These are phyloP conservation scores for Termitomyces eurrhizus DNA, from an alignment of 768 basidiomycete species.

Conservation along the genomic window DNA sequence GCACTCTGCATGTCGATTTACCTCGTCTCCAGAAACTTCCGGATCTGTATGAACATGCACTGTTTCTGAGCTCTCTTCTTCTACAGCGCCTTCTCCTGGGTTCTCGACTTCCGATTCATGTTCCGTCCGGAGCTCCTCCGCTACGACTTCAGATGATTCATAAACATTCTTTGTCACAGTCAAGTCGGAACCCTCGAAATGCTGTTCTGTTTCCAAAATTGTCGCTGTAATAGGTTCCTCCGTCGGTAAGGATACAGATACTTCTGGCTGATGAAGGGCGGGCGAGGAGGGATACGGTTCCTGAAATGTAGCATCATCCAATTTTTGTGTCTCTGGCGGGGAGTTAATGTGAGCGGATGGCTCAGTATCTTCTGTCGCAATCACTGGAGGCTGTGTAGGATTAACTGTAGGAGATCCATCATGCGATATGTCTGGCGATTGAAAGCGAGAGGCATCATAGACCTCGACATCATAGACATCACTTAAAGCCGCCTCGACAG, in stretches of 20 bases:
- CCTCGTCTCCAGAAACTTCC: neutral
- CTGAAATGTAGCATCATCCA: neutral
- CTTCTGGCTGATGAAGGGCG: neutral
- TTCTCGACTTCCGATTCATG: neutral
- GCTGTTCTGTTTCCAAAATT: neutral
- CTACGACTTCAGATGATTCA: neutral
- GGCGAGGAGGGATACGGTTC: neutral
- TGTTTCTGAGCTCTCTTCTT: neutral
- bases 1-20: neutral
- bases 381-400: neutral
- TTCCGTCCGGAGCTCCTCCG: neutral
- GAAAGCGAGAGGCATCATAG: slow-evolving; percentile 35
- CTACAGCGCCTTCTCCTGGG: neutral
- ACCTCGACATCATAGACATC: slow-evolving; percentile 47
- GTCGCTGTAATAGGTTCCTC: neutral
- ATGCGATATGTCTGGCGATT: slow-evolving; percentile 19
- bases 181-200: neutral
- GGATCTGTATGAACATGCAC: neutral
- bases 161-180: neutral
- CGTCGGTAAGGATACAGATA: neutral
- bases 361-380: slow-evolving; percentile 6
- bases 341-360: neutral
- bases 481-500: slow-evolving; percentile 20
- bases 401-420: slow-evolving; percentile 10
- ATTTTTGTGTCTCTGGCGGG: neutral